Evolutionary conservation across 1,139 yeast species (phyloP).

Genomic region (Eremothecium cymbalariae): DNA sequence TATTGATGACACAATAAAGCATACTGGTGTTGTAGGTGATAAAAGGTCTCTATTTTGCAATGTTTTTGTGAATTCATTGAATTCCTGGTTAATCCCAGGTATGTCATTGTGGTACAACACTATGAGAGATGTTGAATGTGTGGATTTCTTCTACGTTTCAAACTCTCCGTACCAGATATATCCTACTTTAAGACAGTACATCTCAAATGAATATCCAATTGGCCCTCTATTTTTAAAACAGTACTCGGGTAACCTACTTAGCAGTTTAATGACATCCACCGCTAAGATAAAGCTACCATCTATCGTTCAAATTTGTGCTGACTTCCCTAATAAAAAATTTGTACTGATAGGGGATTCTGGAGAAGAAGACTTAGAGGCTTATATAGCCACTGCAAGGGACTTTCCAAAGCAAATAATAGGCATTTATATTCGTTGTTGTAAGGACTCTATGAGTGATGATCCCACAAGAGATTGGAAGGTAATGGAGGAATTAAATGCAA

Average conservation of each 20-base stretch:
- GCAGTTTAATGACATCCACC: constrained; percentile 80
- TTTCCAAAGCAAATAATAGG: constrained; percentile 61
- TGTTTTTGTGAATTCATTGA: constrained; percentile 57
- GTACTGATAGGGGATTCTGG: constrained; percentile 92
- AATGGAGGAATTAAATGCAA: constrained; percentile 27
- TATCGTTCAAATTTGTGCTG: constrained; percentile 54
- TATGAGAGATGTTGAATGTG: constrained; percentile 36
- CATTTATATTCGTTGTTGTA: constrained; percentile 75
- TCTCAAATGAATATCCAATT: constrained; percentile 51
- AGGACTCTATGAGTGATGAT: constrained; percentile 52
- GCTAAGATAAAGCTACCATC: constrained; percentile 68
- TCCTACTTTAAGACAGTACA: constrained; percentile 52
- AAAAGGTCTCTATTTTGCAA: constrained; percentile 74
- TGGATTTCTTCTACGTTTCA: constrained; percentile 81
- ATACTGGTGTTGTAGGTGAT: constrained; percentile 84
- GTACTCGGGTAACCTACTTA: constrained; percentile 68
- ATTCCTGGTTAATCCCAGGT: constrained; percentile 62
- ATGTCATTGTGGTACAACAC: constrained; percentile 62
- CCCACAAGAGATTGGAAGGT: constrained; percentile 35
- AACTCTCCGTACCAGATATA: constrained; percentile 91
- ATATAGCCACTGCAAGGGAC: constrained; percentile 55
- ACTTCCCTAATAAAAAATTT: constrained; percentile 71
- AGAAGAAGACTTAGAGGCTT: constrained; percentile 90
- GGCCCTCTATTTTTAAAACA: constrained; percentile 77
- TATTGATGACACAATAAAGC: constrained; percentile 87